Conservation (phyloP, 1,139 yeast species). For the Dujonia santamariae region DNA sequence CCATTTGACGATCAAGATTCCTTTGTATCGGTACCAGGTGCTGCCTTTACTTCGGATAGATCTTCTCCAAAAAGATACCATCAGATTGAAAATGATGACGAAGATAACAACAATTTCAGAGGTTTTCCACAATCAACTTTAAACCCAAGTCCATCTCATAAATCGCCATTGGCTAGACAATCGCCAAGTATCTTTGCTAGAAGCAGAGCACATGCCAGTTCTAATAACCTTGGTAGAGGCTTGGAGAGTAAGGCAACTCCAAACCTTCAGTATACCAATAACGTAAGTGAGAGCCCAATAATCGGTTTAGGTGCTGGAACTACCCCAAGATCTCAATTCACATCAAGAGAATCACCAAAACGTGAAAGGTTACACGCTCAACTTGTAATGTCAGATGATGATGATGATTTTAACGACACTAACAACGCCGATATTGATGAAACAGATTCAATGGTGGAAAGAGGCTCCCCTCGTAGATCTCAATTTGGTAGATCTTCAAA, state of each 20-base stretch:
- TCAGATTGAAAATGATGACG: conserved; percentile 22
- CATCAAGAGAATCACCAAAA: conserved; percentile 65
- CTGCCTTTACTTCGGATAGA: conserved; percentile 41
- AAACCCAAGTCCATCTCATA: not conserved
- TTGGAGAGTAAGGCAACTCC: conserved; percentile 21
- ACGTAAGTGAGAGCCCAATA: not conserved
- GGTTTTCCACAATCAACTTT: conserved; percentile 1
- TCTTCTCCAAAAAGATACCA: conserved; percentile 37
- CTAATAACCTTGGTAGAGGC: conserved; percentile 15
- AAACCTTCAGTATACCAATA: conserved; percentile 16
- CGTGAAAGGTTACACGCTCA: conserved; percentile 50
- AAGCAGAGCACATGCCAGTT: conserved; percentile 49
- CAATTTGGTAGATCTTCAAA: conserved; percentile 26
- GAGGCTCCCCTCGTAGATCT: conserved; percentile 25
- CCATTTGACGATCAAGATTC: conserved; percentile 38
- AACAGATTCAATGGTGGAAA: conserved; percentile 17
- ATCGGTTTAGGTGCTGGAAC: conserved; percentile 13
- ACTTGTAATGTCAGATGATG: conserved; percentile 43
- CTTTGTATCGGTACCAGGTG: conserved; percentile 32
- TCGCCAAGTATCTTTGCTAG: conserved; percentile 47
- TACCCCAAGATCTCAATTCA: conserved; percentile 56
- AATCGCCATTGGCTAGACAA: conserved; percentile 18
- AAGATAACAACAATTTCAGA: conserved; percentile 12
- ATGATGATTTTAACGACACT: conserved; percentile 14
- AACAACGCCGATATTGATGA: conserved; percentile 8